Percentiles rank a stretch among this genome's conserved stretches.
phyloP scores from a whole-genome alignment of 2,329 filamentous ascomycete genomes.

The Aspergillus costaricaensis region DNA sequence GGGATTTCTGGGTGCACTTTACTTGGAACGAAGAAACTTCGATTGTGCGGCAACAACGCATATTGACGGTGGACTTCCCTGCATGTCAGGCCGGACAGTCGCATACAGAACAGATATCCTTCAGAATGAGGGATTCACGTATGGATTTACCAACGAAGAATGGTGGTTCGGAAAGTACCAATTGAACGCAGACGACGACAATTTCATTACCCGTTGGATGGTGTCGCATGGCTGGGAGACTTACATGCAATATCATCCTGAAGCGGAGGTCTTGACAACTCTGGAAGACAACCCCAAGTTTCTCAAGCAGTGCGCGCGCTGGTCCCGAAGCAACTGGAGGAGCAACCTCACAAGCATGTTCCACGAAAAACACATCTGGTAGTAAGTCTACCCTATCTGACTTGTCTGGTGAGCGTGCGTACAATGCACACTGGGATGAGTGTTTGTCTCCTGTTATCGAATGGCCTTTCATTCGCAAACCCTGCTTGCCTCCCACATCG shows the following conservation, averaged over 20 bases:
- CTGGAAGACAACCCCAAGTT: slow-evolving; percentile 87
- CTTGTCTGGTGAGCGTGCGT: not conserved
- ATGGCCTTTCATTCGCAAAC: not conserved
- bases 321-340: slow-evolving; percentile 97
- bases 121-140: slow-evolving; percentile 78
- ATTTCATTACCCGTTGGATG: slow-evolving; percentile 96
- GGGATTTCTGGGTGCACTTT: slow-evolving; percentile 89
- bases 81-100: slow-evolving; percentile 91
- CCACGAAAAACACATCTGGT: slow-evolving; percentile 79
- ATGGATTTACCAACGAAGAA: slow-evolving; percentile 87
- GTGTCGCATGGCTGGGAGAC: slow-evolving; percentile 92
- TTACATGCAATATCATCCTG: slow-evolving; percentile 88
- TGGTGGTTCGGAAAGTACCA: slow-evolving; percentile 79
- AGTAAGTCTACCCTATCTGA: slow-evolving; percentile 60
- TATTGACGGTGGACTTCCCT: slow-evolving; percentile 93
- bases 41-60: slow-evolving; percentile 95
- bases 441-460: not conserved
- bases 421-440: not conserved
- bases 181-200: slow-evolving; percentile 95
- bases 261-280: slow-evolving; percentile 90
- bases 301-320: slow-evolving; percentile 87
- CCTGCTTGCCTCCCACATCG: not conserved
- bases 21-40: slow-evolving; percentile 92
- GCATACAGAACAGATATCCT: slow-evolving; percentile 89
- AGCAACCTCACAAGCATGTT: slow-evolving; percentile 92